Percentiles rank a stretch among this genome's conserved stretches.
These are phyloP conservation scores for Corymbia maculata DNA, from an alignment of 345 rosid genomes.

Conservation along the genomic window DNA sequence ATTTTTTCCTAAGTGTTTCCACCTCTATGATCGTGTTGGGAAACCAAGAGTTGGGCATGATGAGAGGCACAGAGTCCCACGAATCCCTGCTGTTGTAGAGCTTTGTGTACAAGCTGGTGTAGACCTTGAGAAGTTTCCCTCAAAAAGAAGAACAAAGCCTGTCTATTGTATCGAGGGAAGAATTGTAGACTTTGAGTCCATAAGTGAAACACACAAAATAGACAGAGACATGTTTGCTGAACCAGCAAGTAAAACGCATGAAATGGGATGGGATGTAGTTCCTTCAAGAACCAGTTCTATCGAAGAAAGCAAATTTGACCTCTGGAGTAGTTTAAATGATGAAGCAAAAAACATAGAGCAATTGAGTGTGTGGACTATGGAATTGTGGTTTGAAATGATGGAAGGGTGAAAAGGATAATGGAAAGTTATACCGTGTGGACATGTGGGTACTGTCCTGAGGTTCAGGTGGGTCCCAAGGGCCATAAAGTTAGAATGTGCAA, in stretches of 20 bases:
- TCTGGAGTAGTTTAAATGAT: background rate
- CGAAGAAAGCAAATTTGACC: background rate
- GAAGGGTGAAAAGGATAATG: slow-evolving; percentile 57
- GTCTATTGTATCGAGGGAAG: slow-evolving; percentile 80
- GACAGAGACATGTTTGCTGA: background rate
- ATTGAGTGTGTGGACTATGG: slow-evolving; percentile 40
- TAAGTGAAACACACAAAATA: slow-evolving; percentile 1
- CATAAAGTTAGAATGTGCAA: slow-evolving; percentile 83
- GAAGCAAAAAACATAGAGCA: slow-evolving; percentile 18
- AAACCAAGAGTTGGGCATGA: slow-evolving; percentile 67
- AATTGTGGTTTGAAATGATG: slow-evolving; percentile 63
- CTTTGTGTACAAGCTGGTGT: slow-evolving; percentile 82
- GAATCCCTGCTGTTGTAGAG: slow-evolving; percentile 69
- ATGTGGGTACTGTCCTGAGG: slow-evolving; percentile 76
- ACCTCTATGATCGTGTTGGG: slow-evolving; percentile 79
- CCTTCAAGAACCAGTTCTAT: background rate
- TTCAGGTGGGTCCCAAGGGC: slow-evolving; percentile 92
- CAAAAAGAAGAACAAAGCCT: slow-evolving; percentile 71
- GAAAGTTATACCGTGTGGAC: slow-evolving; percentile 62
- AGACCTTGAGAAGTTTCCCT: slow-evolving; percentile 52
- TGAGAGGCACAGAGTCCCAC: slow-evolving; percentile 37
- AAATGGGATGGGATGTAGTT: background rate
- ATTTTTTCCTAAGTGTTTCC: slow-evolving; percentile 63
- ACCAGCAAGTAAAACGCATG: background rate
- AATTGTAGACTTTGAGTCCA: slow-evolving; percentile 71